Conservation (phyloP, 495 filamentous ascomycete species). For the Podospora didyma region DNA sequence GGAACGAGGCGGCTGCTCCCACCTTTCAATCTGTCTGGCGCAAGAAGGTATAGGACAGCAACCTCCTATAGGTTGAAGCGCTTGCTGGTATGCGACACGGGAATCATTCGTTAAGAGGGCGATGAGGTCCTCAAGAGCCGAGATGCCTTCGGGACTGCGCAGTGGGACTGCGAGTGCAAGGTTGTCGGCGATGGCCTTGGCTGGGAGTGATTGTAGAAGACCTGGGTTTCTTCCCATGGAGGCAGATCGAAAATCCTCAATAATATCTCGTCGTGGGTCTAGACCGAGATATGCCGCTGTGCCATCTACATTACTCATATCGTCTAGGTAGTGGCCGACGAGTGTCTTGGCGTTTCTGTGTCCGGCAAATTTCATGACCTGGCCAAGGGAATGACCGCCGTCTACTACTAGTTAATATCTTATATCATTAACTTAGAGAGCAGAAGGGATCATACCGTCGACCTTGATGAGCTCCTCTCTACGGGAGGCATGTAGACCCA, state of each 20-base stretch:
- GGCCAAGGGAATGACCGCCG: constrained; percentile 3
- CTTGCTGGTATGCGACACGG: constrained; percentile 17
- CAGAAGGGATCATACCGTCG: neutral
- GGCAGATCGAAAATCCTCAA: constrained; percentile 1
- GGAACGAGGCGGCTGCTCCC: too few species aligned
- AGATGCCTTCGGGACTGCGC: too few species aligned
- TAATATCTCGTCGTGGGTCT: constrained; percentile 3
- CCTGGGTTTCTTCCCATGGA: neutral
- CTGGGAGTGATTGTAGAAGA: too few species aligned
- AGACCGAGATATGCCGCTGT: constrained; percentile 1
- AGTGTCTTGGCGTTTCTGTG: neutral
- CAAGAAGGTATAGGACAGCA: constrained; percentile 14
- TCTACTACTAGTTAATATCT: neutral
- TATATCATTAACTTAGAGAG: neutral
- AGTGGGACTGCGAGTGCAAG: too few species aligned
- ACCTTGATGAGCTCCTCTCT: neutral
- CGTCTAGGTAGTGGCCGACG: constrained; percentile 1
- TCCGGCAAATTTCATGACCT: constrained; percentile 3
- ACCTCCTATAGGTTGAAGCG: constrained; percentile 14
- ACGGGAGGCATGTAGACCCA: neutral
- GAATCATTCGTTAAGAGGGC: constrained; percentile 14
- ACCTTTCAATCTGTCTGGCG: neutral
- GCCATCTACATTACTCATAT: constrained; percentile 2
- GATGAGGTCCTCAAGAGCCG: constrained; percentile 11
- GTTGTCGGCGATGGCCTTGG: neutral